Conservation (phyloP, 352 stramenopile species). For the Phytopythium aichiense region DNA sequence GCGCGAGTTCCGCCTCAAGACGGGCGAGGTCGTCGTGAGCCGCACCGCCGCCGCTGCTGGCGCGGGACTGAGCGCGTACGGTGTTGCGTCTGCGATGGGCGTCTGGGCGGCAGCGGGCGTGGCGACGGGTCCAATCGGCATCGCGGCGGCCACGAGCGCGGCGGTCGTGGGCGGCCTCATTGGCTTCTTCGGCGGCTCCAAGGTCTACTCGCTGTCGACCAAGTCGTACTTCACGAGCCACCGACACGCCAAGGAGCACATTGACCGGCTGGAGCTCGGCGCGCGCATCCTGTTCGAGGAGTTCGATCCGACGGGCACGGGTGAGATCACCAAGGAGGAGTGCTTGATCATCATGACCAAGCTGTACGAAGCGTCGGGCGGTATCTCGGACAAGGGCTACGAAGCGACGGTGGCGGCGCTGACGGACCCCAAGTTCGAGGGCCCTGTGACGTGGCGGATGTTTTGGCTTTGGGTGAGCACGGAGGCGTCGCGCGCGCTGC, state of each 20-base stretch:
- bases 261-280: conserved; percentile 78
- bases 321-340: conserved; percentile 65
- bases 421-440: conserved; percentile 54
- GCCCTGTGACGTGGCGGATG: conserved; percentile 73
- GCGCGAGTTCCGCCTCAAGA: conserved; percentile 77
- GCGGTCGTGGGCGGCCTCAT: conserved; percentile 79
- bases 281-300: conserved; percentile 83
- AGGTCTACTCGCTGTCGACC: conserved; percentile 73
- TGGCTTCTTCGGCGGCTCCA: conserved; percentile 79
- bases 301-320: conserved; percentile 57
- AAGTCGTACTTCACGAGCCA: conserved; percentile 71
- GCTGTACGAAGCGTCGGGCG: conserved; percentile 65
- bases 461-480: conserved; percentile 88
- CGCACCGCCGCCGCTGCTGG: conserved; percentile 71
- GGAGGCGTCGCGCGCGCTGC: conserved; percentile 63
- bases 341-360: conserved; percentile 76
- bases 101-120: conserved; percentile 83
- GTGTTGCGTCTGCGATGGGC: conserved; percentile 57
- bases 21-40: conserved; percentile 75
- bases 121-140: conserved; percentile 59
- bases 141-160: conserved; percentile 74
- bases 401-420: conserved; percentile 53
- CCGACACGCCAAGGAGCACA: conserved; percentile 77
- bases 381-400: conserved; percentile 63
- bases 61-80: conserved; percentile 71